Conservation (phyloP, 345 rosid species). For the Eucalyptus caleyi region DNA sequence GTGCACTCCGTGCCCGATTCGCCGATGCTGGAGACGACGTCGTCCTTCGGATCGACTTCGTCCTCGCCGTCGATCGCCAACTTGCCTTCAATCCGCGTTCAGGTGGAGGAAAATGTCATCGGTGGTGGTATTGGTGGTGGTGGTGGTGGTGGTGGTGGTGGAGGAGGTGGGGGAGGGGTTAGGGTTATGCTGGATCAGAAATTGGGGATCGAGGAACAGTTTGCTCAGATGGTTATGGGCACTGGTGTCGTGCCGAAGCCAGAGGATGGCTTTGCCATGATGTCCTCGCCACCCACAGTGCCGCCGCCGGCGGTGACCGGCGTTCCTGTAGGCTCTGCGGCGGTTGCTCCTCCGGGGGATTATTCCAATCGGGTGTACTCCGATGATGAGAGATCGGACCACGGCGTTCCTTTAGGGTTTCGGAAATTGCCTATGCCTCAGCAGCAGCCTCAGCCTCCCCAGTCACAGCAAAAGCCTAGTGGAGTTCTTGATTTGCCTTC, state of each 20-base stretch:
- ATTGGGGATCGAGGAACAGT: conserved; percentile 80
- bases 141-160: neutral
- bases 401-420: conserved; percentile 43
- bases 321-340: conserved; percentile 17
- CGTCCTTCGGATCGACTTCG: conserved; percentile 93
- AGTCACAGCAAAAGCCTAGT: conserved; percentile 38
- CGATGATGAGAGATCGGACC: conserved; percentile 95
- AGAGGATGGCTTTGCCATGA: conserved; percentile 43
- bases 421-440: conserved; percentile 35
- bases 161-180: neutral
- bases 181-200: conserved; percentile 38
- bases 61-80: conserved; percentile 83
- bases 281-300: conserved; percentile 44
- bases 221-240: conserved; percentile 38
- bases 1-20: conserved; percentile 90
- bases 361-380: conserved; percentile 41
- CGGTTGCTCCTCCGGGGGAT: conserved; percentile 28
- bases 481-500: conserved; percentile 62
- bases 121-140: neutral
- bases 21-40: conserved; percentile 79
- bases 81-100: conserved; percentile 81
- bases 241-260: conserved; percentile 24
- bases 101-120: conserved; percentile 32
- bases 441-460: conserved; percentile 35
- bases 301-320: conserved; percentile 24